Base-by-base conservation (phyloP, 352 stramenopile species). In the Pythium folliculosum region DNA sequence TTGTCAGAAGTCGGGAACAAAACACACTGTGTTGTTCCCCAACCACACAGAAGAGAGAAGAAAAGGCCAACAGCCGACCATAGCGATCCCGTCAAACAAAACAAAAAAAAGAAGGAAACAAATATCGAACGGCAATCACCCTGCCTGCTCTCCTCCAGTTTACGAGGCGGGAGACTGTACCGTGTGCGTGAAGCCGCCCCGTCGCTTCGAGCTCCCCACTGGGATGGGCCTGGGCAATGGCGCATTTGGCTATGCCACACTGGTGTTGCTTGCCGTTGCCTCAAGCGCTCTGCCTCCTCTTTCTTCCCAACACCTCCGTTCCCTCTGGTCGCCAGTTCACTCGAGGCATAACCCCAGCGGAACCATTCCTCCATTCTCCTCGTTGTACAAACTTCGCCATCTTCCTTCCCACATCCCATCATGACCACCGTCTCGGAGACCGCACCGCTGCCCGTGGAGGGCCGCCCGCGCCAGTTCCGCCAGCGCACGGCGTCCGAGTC, bases 381-480 rank as follows among this genome's bases (percentile, higher is more conserved):
- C 14, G 40, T 47, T 13, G 40, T 47, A 13, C 40, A 7, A 5
- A 47, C 40, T n/a, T 47, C 40, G 8, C 35, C 8, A 2, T 2
- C 8, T 40, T 40, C 35, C 1, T 14, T 7, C 35, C 35, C 35
- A 37, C 32, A n/a, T 43, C 14, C 44, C 4, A 49, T 30, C 23
- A 55, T 55, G 49, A 55, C 19, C 49, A 55, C 49, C 16, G 19
- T 38, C 49, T 55, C 49, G 12, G 49, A 55, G 47, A 9, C 47
- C 47, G 25, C 6, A 9, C 12, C 49, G 49, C 14, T 37, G 22
- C 23, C 22, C 14, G 49, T 27, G 23, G 22, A 35, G 49, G 49
- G 37, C 49, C 49, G 23, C 25, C 49, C 49, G 14, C 49, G 49
- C 49, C 49, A 55, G 25, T 55, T 55, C 49, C 49, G 49, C 12